Evolutionary conservation across 768 basidiomycete genomes (phyloP).

Genomic region (Rhizopogon salebrosus): DNA sequence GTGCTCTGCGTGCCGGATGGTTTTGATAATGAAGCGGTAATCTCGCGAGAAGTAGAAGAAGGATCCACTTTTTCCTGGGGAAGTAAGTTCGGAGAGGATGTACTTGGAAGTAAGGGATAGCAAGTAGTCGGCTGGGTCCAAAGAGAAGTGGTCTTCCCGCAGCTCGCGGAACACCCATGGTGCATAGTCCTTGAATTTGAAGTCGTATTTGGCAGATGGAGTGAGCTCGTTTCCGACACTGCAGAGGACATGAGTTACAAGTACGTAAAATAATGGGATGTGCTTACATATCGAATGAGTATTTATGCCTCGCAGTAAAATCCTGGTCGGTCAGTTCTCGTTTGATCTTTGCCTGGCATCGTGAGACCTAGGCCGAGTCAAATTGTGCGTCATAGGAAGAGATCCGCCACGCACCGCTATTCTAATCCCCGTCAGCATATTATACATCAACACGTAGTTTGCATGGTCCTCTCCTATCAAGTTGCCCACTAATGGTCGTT

Average conservation of each 20-base stretch:
- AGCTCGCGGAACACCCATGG: slow-evolving; percentile 97
- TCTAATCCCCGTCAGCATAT: slow-evolving; percentile 98
- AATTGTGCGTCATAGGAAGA: slow-evolving; percentile 1
- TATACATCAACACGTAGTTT: slow-evolving; percentile 99
- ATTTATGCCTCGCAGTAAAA: slow-evolving; percentile 87
- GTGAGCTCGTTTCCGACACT: slow-evolving; percentile 97
- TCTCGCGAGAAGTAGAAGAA: slow-evolving; percentile 99
- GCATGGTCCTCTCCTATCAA: slow-evolving; percentile 97
- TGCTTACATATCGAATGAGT: slow-evolving; percentile 91
- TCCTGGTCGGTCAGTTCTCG: slow-evolving; percentile 81
- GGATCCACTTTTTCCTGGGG: slow-evolving; percentile 96
- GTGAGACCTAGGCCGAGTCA: slow-evolving; percentile 62
- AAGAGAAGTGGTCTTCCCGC: slow-evolving; percentile 88
- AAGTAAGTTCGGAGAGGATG: slow-evolving; percentile 95
- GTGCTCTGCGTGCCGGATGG: slow-evolving; percentile 91
- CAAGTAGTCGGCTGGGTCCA: slow-evolving; percentile 97
- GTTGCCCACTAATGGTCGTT: slow-evolving; percentile 80
- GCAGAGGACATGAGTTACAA: slow-evolving; percentile 8
- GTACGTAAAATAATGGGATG: background rate
- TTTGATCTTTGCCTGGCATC: slow-evolving; percentile 94
- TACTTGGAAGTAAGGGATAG: slow-evolving; percentile 96
- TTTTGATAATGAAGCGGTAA: slow-evolving; percentile 99
- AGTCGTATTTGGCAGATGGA: slow-evolving; percentile 96
- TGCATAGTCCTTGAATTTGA: slow-evolving; percentile 99
- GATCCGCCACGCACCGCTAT: slow-evolving; percentile 63